A percentile compares a stretch with the other conserved stretches of the same genome.
Evolutionary conservation across 1,284 basidiomycete species (phyloP).

Genomic region (Chalciporus sp.): DNA sequence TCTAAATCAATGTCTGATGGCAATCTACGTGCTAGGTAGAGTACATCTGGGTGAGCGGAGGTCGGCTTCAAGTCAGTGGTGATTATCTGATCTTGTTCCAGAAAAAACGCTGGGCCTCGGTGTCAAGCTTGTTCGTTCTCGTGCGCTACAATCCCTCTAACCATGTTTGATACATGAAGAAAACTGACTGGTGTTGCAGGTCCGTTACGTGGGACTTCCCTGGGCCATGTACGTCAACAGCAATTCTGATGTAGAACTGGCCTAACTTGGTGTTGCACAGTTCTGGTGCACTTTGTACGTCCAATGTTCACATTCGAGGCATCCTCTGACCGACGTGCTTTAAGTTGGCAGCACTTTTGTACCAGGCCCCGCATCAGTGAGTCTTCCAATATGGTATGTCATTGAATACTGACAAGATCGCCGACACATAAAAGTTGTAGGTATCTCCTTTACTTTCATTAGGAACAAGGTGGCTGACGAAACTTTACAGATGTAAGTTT

Average conservation of each 20-base stretch:
- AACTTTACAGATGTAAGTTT: background rate
- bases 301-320: background rate
- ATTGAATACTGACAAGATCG: background rate
- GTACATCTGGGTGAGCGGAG: slow-evolving; percentile 3
- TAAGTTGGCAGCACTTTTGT: background rate
- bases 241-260: background rate
- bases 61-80: background rate
- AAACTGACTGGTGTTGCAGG: background rate
- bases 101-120: background rate
- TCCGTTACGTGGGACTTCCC: slow-evolving; percentile 4
- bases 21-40: background rate
- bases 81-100: background rate
- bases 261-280: background rate
- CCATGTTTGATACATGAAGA: background rate
- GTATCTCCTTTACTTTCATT: no score
- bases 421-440: background rate
- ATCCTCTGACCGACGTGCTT: background rate
- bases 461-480: background rate
- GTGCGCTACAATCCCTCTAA: background rate
- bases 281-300: background rate
- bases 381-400: background rate
- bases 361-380: background rate
- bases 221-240: background rate
- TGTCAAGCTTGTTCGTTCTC: slow-evolving; percentile 1
- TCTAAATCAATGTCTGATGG: background rate